Evolutionary conservation across 768 basidiomycete species (phyloP).

Genomic region (Mycena chlorophos): DNA sequence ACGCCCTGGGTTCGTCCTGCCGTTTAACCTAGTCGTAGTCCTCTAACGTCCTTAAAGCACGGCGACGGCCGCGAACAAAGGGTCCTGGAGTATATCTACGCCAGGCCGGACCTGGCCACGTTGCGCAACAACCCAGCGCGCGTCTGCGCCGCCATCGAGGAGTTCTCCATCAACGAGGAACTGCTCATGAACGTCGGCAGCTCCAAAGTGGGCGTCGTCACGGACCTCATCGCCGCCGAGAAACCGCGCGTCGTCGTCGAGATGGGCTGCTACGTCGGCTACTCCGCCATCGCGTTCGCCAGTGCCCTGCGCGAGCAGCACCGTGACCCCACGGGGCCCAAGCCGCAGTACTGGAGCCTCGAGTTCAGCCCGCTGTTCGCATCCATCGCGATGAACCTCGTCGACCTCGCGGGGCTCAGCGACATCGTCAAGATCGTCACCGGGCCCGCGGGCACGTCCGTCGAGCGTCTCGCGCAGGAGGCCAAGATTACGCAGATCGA

Average conservation of each 20-base stretch:
- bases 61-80: not conserved
- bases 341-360: slow-evolving; percentile 1
- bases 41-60: not conserved
- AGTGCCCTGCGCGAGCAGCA: not conserved
- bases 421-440: slow-evolving; percentile 1
- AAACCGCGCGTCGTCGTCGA: not conserved
- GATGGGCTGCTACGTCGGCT: not conserved
- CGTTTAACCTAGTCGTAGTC: no score
- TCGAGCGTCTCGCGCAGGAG: not conserved
- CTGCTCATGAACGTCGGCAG: not conserved
- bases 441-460: not conserved
- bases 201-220: not conserved
- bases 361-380: slow-evolving; percentile 1
- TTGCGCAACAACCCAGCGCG: not conserved
- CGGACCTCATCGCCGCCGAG: not conserved
- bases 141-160: not conserved
- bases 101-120: not conserved
- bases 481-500: not conserved
- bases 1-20: no score
- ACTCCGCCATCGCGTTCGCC: not conserved
- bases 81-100: not conserved
- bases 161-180: not conserved
- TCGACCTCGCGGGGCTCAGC: not conserved
- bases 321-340: not conserved
- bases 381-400: not conserved